A percentile compares a stretch with the other conserved stretches of the same genome.
phyloP scores from a whole-genome alignment of 495 filamentous ascomycete species.

The Penicillium coffeae region DNA sequence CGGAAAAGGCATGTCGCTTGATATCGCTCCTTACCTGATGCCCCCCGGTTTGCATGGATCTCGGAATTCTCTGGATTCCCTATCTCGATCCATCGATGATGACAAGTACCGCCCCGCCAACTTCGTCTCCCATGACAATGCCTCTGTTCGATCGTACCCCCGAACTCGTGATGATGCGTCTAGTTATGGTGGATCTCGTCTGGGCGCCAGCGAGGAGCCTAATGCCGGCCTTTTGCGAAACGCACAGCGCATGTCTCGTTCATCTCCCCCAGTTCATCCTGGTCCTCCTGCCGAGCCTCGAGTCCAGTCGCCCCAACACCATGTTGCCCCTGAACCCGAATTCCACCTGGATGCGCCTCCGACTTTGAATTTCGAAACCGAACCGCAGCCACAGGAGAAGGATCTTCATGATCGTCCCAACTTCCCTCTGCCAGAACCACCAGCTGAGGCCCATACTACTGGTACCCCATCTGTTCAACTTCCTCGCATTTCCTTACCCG shows the following conservation, averaged over 20 bases:
- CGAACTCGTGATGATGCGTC: conserved; percentile 57
- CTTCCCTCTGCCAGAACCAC: conserved; percentile 25
- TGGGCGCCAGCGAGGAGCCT: conserved; percentile 48
- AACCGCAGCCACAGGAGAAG: conserved; percentile 1
- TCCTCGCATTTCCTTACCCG: conserved; percentile 41
- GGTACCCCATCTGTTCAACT: conserved; percentile 24
- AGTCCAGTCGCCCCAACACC: too few species aligned
- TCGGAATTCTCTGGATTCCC: conserved; percentile 76
- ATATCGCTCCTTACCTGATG: conserved; percentile 69
- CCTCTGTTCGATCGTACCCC: conserved; percentile 52
- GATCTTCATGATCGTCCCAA: conserved; percentile 23
- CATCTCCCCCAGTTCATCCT: conserved; percentile 49
- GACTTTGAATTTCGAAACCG: conserved; percentile 20
- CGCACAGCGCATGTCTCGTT: conserved; percentile 62
- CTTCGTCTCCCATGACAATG: conserved; percentile 54
- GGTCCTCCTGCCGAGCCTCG: conserved; percentile 18
- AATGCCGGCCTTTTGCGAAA: conserved; percentile 58
- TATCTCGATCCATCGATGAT: conserved; percentile 71
- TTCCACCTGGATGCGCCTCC: conserved; percentile 10
- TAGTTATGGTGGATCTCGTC: conserved; percentile 53
- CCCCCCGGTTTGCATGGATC: conserved; percentile 76
- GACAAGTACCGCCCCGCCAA: conserved; percentile 79
- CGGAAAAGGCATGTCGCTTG: conserved; percentile 73
- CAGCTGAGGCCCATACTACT: conserved; percentile 4
- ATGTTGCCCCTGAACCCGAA: conserved; percentile 8